Conservation (phyloP, 805 yeast genomes). For the Sungouiella thailandica region DNA sequence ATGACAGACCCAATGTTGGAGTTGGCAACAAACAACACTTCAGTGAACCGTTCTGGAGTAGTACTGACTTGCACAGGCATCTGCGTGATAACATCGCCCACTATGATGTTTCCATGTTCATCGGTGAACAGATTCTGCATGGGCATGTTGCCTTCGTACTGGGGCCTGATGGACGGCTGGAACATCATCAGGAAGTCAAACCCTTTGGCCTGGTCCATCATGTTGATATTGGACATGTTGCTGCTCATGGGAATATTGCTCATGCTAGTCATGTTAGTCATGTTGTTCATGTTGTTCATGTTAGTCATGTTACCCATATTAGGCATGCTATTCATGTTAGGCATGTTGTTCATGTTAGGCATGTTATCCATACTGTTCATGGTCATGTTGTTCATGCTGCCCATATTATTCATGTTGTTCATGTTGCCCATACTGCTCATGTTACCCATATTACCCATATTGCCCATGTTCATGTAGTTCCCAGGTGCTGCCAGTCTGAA, state of each 20-base stretch:
- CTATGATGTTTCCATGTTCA: slow-evolving; percentile 39
- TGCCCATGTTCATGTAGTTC: no score
- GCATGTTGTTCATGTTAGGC: slow-evolving; percentile 21
- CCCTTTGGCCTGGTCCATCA: slow-evolving; percentile 16
- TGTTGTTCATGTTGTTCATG: slow-evolving; percentile 14
- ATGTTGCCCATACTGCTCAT: slow-evolving; percentile 17
- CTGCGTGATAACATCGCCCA: slow-evolving; percentile 40
- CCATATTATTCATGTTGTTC: slow-evolving; percentile 14
- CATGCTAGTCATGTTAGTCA: slow-evolving; percentile 5
- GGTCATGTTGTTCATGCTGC: no score
- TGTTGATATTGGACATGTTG: slow-evolving; percentile 6
- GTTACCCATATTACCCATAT: no score
- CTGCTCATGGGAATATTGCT: slow-evolving; percentile 9
- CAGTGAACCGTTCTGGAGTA: slow-evolving; percentile 50
- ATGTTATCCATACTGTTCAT: no score
- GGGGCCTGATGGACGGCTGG: slow-evolving; percentile 34
- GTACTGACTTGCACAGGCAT: slow-evolving; percentile 32
- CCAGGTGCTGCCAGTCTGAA: slow-evolving; percentile 12
- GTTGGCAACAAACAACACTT: slow-evolving; percentile 72
- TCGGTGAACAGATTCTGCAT: slow-evolving; percentile 33
- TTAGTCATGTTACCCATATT: slow-evolving; percentile 12
- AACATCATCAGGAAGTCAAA: slow-evolving; percentile 39
- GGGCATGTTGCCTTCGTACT: slow-evolving; percentile 10
- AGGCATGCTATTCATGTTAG: slow-evolving; percentile 9
- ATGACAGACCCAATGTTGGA: slow-evolving; percentile 78